phyloP scores from a whole-genome alignment of 1,139 yeast genomes.

The Pichia cactophila region DNA sequence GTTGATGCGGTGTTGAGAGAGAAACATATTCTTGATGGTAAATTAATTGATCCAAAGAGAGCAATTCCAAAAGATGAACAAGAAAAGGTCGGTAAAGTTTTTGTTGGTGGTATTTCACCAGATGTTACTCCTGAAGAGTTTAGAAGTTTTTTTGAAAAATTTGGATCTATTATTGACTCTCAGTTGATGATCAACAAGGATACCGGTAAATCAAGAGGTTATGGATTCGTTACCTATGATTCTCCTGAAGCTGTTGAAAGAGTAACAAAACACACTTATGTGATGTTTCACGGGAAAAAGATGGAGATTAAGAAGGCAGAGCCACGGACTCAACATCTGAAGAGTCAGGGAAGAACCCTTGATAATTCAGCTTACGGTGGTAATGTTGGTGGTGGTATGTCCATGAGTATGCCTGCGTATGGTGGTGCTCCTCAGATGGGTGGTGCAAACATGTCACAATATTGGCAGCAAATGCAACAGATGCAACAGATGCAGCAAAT shows the following conservation, averaged over 20 bases:
- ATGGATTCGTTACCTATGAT: slow-evolving; percentile 95
- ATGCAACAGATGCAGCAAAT: slow-evolving; percentile 44
- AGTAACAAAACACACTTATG: slow-evolving; percentile 76
- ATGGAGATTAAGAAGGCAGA: slow-evolving; percentile 99
- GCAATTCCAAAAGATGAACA: slow-evolving; percentile 98
- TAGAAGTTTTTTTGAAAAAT: slow-evolving; percentile 78
- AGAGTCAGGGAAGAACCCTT: slow-evolving; percentile 29
- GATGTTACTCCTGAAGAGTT: slow-evolving; percentile 92
- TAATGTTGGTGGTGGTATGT: not conserved
- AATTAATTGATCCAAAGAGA: slow-evolving; percentile 94
- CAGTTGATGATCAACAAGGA: slow-evolving; percentile 97
- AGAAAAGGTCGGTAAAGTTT: slow-evolving; percentile 93
- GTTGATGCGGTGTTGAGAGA: slow-evolving; percentile 84
- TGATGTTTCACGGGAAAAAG: slow-evolving; percentile 79
- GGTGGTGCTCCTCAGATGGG: slow-evolving; percentile 17
- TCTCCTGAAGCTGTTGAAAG: slow-evolving; percentile 93
- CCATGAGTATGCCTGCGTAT: not conserved
- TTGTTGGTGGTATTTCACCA: slow-evolving; percentile 96
- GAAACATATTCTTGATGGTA: slow-evolving; percentile 91
- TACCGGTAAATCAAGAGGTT: slow-evolving; percentile 96
- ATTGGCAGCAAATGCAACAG: slow-evolving; percentile 57
- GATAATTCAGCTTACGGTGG: slow-evolving; percentile 1
- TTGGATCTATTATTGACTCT: slow-evolving; percentile 92
- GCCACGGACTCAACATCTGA: slow-evolving; percentile 60
- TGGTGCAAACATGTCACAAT: slow-evolving; percentile 57